A percentile compares a stretch with the other conserved stretches of the same genome.
Conservation (phyloP, 2,329 filamentous ascomycete genomes). For the Rutstroemia sp. region DNA sequence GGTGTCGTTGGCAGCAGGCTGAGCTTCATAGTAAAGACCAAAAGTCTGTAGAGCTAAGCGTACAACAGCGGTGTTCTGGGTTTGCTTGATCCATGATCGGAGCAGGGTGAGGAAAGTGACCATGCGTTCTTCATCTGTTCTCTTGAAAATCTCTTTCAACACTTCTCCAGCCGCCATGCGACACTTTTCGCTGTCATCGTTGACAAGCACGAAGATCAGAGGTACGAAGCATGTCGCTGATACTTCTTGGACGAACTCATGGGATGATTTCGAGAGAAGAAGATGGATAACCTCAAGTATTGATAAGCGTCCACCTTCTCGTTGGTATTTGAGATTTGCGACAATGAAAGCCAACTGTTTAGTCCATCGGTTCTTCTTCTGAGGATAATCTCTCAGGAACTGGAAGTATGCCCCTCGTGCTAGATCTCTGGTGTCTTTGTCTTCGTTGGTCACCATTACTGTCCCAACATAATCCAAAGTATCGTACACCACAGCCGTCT, state of each 20-base stretch:
- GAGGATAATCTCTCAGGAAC: constrained; percentile 90
- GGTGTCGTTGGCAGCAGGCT: constrained; percentile 46
- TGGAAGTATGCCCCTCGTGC: constrained; percentile 88
- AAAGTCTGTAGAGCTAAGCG: constrained; percentile 75
- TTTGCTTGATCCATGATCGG: constrained; percentile 68
- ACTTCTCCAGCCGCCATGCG: constrained; percentile 73
- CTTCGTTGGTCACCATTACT: constrained; percentile 95
- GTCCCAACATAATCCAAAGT: constrained; percentile 80
- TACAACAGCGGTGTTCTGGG: constrained; percentile 62
- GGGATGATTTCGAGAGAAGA: constrained; percentile 76
- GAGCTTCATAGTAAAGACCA: constrained; percentile 71
- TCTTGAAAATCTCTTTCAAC: constrained; percentile 72
- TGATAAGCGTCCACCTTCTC: constrained; percentile 81
- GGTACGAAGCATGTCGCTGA: constrained; percentile 78
- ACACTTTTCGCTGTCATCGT: constrained; percentile 83
- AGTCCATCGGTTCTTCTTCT: constrained; percentile 79
- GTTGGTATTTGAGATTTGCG: constrained; percentile 84
- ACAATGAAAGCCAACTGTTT: constrained; percentile 87
- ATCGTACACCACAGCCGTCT: constrained; percentile 86
- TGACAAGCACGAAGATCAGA: constrained; percentile 75
- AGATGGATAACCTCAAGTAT: constrained; percentile 88
- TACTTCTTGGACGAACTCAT: constrained; percentile 76
- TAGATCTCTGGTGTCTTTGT: constrained; percentile 77
- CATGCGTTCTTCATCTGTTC: constrained; percentile 64
- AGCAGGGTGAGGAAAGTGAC: constrained; percentile 65